A percentile compares a stretch with the other conserved stretches of the same genome.
phyloP scores from a whole-genome alignment of 1,139 yeast genomes.

The Scheffersomyces parashehatae region DNA sequence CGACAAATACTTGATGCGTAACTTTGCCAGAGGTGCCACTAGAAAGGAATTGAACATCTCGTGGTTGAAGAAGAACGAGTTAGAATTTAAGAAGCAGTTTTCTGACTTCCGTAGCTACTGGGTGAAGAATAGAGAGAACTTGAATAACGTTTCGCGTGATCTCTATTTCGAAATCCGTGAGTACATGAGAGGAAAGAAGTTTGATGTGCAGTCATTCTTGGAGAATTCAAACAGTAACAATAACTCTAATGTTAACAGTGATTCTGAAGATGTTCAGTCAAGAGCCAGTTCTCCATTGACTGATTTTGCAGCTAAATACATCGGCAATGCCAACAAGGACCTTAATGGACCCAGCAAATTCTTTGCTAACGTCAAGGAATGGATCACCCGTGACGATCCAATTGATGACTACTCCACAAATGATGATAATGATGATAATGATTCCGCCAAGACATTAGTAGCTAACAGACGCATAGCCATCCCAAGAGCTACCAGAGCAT shows the following conservation, averaged over 20 bases:
- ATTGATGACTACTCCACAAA: constrained; percentile 13
- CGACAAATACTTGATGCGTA: constrained; percentile 94
- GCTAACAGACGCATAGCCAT: constrained; percentile 5
- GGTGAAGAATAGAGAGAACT: constrained; percentile 67
- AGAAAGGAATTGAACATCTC: constrained; percentile 94
- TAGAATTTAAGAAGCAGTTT: constrained; percentile 89
- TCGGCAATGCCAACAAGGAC: constrained; percentile 54
- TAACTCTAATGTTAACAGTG: constrained; percentile 20
- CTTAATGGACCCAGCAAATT: constrained; percentile 44
- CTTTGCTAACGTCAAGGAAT: constrained; percentile 64
- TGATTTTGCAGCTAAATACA: constrained; percentile 61
- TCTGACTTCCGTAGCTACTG: constrained; percentile 83
- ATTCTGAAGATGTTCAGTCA: constrained; percentile 30
- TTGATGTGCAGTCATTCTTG: constrained; percentile 33
- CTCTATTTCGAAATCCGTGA: constrained; percentile 81
- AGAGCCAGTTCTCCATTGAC: constrained; percentile 52
- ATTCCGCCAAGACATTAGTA: constrained; percentile 1
- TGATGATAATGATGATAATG: constrained; percentile 13
- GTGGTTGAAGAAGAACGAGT: constrained; percentile 95
- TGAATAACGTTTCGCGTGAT: constrained; percentile 78
- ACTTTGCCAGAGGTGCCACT: constrained; percentile 96
- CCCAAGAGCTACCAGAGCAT: constrained; percentile 3
- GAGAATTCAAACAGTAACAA: constrained; percentile 19
- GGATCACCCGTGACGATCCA: constrained; percentile 50
- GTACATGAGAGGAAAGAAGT: constrained; percentile 58